Evolutionary conservation across 441 rosid genomes (phyloP).

Genomic region (Erodium trifolium): DNA sequence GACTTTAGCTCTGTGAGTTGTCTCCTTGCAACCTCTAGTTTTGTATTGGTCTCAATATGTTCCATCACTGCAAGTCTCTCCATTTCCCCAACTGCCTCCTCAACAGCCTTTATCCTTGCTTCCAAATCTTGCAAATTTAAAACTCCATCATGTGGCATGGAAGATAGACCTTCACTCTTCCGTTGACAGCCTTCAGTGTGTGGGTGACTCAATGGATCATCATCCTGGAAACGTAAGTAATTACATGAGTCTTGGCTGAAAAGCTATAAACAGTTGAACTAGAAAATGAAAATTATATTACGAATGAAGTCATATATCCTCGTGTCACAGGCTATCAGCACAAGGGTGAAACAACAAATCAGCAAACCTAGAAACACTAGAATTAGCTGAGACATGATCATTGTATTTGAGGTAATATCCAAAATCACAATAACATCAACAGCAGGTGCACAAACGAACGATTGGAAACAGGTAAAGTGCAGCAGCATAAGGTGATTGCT

Average conservation of each 20-base stretch:
- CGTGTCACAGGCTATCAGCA: neutral
- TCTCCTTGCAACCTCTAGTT: neutral
- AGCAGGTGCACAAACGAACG: neutral
- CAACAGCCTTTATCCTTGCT: conserved; percentile 53
- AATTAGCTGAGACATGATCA: neutral
- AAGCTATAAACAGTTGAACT: neutral
- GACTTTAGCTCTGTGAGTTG: neutral
- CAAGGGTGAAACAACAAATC: neutral
- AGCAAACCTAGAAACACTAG: neutral
- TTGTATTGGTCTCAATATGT: conserved; percentile 24
- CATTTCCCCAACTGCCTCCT: conserved; percentile 46
- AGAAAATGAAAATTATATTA: neutral
- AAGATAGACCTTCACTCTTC: conserved; percentile 23
- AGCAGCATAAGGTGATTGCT: neutral
- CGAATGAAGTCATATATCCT: neutral
- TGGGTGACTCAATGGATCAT: conserved; percentile 17
- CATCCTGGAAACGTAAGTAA: conserved; percentile 34
- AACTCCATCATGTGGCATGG: conserved; percentile 23
- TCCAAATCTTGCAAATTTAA: conserved; percentile 47
- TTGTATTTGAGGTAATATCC: neutral
- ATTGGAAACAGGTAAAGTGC: neutral
- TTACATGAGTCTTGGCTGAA: neutral
- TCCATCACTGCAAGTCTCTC: conserved; percentile 30
- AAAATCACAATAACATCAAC: neutral
- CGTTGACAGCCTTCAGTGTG: conserved; percentile 27